phyloP scores from a whole-genome alignment of 352 stramenopile species.

The Elongisporangium prolatum region DNA sequence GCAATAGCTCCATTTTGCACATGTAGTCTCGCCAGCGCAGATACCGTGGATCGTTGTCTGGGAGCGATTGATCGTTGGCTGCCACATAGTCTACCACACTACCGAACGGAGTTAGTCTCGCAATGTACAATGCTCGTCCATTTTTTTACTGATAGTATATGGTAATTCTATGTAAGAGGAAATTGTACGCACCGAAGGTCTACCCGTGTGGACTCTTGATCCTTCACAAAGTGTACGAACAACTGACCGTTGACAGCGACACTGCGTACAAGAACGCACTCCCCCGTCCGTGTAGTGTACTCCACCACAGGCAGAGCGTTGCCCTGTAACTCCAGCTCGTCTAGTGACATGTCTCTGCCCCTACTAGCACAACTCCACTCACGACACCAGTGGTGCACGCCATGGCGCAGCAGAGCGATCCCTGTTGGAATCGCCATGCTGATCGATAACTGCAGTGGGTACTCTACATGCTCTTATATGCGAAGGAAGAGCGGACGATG shows the following conservation, averaged over 20 bases:
- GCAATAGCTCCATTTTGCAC: conserved; percentile 35
- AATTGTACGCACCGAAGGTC: conserved; percentile 22
- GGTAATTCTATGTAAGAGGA: too few relatives aligned
- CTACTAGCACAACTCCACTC: not conserved
- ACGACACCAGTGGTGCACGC: not conserved
- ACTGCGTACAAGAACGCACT: conserved; percentile 23
- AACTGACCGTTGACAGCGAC: conserved; percentile 26
- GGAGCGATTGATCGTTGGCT: not conserved
- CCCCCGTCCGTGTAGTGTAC: not conserved
- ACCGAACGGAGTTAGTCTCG: not conserved
- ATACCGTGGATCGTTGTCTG: conserved; percentile 3
- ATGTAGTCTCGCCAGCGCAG: conserved; percentile 18
- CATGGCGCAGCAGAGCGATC: not conserved
- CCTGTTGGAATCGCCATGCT: not conserved
- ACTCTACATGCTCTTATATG: too few relatives aligned
- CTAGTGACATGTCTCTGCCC: not conserved
- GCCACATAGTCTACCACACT: conserved; percentile 44
- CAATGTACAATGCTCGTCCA: not conserved
- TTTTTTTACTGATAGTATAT: not conserved
- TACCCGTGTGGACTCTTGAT: conserved; percentile 18
- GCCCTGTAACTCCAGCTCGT: not conserved
- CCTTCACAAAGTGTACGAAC: conserved; percentile 47
- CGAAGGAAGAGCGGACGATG: too few relatives aligned
- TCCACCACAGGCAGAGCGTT: not conserved
- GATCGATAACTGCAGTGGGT: too few relatives aligned